Percentiles rank a stretch among this genome's conserved stretches.
Evolutionary conservation across 192 early-diverging fungal species (phyloP).

Genomic region (Backusella luteola): DNA sequence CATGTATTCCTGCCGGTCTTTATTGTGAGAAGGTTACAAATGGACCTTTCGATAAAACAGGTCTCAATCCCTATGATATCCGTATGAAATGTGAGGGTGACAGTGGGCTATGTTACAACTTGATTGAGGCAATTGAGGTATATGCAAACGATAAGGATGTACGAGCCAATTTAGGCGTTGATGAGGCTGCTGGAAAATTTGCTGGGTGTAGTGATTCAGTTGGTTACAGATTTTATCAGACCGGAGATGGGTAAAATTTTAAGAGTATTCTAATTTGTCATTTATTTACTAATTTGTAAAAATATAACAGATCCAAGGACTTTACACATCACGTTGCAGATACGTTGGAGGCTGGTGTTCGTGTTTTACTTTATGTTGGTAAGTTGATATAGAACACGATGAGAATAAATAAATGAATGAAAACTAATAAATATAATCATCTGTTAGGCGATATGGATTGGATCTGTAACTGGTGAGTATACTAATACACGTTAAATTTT

Average conservation of each 20-base stretch:
- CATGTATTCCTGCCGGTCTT: slow-evolving; percentile 77
- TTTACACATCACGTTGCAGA: slow-evolving; percentile 14
- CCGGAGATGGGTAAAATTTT: slow-evolving; percentile 21
- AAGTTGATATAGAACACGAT: not conserved
- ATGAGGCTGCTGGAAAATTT: slow-evolving; percentile 59
- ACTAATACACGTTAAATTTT: not conserved
- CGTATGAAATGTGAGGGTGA: slow-evolving; percentile 75
- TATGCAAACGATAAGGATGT: slow-evolving; percentile 81
- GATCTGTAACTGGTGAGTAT: slow-evolving; percentile 34
- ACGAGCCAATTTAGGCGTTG: slow-evolving; percentile 73
- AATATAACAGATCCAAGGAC: slow-evolving; percentile 16
- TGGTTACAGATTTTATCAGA: slow-evolving; percentile 23
- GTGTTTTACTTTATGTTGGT: slow-evolving; percentile 87
- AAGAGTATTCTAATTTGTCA: slow-evolving; percentile 26
- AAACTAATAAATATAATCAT: not conserved
- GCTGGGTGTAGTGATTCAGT: slow-evolving; percentile 68
- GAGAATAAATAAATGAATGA: not conserved
- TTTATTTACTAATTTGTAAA: slow-evolving; percentile 27
- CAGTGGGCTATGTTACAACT: slow-evolving; percentile 87
- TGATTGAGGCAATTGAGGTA: slow-evolving; percentile 72
- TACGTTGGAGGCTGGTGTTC: slow-evolving; percentile 78
- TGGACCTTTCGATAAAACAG: slow-evolving; percentile 13
- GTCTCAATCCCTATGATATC: slow-evolving; percentile 84
- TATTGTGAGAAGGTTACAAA: slow-evolving; percentile 4
- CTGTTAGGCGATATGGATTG: slow-evolving; percentile 34